These are phyloP conservation scores for Thelephora terrestris DNA, from an alignment of 1,284 basidiomycete genomes.

Conservation along the genomic window DNA sequence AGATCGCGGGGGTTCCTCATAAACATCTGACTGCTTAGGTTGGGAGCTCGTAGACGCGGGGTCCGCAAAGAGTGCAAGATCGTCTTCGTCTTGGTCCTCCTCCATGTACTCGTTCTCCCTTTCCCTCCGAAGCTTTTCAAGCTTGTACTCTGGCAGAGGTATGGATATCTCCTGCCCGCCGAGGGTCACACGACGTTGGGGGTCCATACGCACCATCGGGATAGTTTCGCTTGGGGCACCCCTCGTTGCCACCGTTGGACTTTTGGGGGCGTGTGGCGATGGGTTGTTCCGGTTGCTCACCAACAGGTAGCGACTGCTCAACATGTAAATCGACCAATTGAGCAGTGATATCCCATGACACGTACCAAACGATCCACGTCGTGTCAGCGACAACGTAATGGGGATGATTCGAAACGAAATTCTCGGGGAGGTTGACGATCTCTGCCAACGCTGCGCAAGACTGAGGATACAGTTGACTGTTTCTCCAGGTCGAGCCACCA, in stretches of 20 bases:
- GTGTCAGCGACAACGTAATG: conserved; percentile 49
- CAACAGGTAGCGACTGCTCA: conserved; percentile 46
- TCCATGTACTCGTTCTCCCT: conserved; percentile 30
- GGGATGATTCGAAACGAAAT: conserved; percentile 39
- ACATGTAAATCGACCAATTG: not conserved
- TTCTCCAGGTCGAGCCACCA: conserved; percentile 32
- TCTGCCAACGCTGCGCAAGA: conserved; percentile 50
- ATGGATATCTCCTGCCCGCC: conserved; percentile 29
- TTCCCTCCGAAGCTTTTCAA: conserved; percentile 34
- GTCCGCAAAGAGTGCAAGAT: conserved; percentile 31
- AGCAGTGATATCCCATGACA: conserved; percentile 4
- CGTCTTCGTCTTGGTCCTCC: conserved; percentile 36
- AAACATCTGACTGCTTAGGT: not conserved
- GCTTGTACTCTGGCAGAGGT: conserved; percentile 41
- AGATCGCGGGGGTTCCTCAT: not conserved
- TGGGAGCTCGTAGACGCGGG: conserved; percentile 1
- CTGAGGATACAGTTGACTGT: conserved; percentile 31
- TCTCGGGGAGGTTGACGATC: conserved; percentile 42
- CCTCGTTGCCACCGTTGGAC: no score
- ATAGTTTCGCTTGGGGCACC: conserved; percentile 8
- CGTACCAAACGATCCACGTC: conserved; percentile 56
- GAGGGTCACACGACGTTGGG: conserved; percentile 16
- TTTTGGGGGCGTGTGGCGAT: not conserved
- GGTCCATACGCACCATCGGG: conserved; percentile 36
- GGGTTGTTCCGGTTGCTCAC: conserved; percentile 26